These are phyloP conservation scores for Drechslerella dactyloides DNA, from an alignment of 2,329 filamentous ascomycete genomes.

Conservation along the genomic window DNA sequence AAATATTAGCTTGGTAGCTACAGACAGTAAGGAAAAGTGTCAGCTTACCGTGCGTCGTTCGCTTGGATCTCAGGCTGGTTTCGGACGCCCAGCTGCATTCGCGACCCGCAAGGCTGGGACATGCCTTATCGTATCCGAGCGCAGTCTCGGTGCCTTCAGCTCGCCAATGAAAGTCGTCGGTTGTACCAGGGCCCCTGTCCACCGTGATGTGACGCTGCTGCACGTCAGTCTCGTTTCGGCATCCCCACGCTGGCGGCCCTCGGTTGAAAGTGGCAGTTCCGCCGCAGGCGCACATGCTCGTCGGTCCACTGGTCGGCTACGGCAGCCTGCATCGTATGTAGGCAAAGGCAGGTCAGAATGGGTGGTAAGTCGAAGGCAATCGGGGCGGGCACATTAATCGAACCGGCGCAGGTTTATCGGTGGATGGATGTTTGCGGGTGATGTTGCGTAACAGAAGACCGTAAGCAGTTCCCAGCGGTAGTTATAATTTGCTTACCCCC, in stretches of 20 bases:
- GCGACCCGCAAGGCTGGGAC: background rate
- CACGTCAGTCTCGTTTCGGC: background rate
- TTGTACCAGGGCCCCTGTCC: too few relatives aligned
- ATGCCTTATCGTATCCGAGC: too few relatives aligned
- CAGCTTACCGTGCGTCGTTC: background rate
- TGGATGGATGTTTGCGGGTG: too few relatives aligned
- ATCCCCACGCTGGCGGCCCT: constrained; percentile 9
- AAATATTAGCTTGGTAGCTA: too few relatives aligned
- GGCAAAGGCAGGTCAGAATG: background rate
- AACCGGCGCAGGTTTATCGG: too few relatives aligned
- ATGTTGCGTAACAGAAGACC: too few relatives aligned
- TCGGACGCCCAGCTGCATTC: background rate
- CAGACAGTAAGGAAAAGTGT: background rate
- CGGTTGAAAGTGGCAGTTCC: constrained; percentile 46
- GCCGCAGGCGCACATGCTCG: constrained; percentile 6
- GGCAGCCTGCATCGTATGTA: background rate
- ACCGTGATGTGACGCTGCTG: background rate
- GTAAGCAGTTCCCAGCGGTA: too few relatives aligned
- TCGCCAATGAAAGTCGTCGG: too few relatives aligned
- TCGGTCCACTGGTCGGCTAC: background rate
- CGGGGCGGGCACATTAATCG: too few relatives aligned
- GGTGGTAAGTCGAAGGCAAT: too few relatives aligned
- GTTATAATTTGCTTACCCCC: too few relatives aligned
- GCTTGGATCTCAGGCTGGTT: constrained; percentile 1
- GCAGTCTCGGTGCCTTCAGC: too few relatives aligned